Conservation (phyloP, 352 stramenopile genomes). For the Pythium utonaiense region DNA sequence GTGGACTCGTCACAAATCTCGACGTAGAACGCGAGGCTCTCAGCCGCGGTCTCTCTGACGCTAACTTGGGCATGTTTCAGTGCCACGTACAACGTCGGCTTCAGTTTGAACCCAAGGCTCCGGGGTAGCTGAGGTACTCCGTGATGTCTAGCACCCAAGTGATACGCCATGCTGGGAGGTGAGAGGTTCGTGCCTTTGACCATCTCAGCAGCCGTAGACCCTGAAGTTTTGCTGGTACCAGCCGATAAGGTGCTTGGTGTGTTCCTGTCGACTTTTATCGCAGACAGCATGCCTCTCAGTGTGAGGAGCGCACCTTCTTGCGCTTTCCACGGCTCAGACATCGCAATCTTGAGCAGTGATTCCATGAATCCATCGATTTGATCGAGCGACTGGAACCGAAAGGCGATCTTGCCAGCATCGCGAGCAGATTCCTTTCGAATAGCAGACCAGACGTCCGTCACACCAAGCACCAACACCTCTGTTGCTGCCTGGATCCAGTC, state of each 20-base stretch:
- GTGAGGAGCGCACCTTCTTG: slow-evolving; percentile 46
- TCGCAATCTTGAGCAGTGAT: slow-evolving; percentile 34
- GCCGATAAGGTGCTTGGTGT: not conserved
- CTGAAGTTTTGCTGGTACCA: not conserved
- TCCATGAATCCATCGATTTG: slow-evolving; percentile 41
- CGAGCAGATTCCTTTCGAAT: slow-evolving; percentile 52
- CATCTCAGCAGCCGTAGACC: not conserved
- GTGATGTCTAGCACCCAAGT: slow-evolving; percentile 25
- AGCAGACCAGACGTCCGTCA: slow-evolving; percentile 69
- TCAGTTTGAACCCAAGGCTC: slow-evolving; percentile 31
- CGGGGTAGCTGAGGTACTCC: slow-evolving; percentile 1
- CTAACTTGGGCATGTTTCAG: slow-evolving; percentile 56
- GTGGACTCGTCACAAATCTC: slow-evolving; percentile 51
- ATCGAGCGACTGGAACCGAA: slow-evolving; percentile 28
- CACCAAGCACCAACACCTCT: slow-evolving; percentile 41
- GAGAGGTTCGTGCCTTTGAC: slow-evolving; percentile 1
- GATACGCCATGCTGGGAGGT: slow-evolving; percentile 16
- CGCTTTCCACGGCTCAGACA: slow-evolving; percentile 34
- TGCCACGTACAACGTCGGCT: slow-evolving; percentile 47
- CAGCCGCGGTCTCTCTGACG: slow-evolving; percentile 47
- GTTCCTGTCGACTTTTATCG: slow-evolving; percentile 24
- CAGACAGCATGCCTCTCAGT: slow-evolving; percentile 32
- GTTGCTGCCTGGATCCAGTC: slow-evolving; percentile 6
- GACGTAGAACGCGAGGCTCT: slow-evolving; percentile 44
- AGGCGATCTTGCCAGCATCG: slow-evolving; percentile 18